Percentiles rank a stretch among this genome's conserved stretches.
These are phyloP conservation scores for Calendula officinalis DNA, from an alignment of 129 eudicot genomes.

Conservation along the genomic window DNA sequence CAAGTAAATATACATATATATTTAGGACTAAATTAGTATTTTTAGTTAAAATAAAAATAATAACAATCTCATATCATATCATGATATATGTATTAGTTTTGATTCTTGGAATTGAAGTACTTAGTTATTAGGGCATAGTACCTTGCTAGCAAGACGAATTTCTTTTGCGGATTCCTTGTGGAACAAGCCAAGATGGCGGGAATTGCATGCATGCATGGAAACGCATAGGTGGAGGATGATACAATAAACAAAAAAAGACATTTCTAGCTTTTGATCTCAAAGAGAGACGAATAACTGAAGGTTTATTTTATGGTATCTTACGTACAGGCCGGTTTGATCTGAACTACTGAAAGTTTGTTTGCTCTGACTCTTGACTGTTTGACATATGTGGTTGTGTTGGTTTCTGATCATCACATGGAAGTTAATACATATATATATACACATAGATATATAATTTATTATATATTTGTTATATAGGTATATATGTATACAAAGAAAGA, in stretches of 20 bases:
- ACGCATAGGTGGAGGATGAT: slow-evolving; percentile 40
- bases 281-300: slow-evolving; percentile 8
- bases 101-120: background rate
- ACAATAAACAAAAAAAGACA: slow-evolving; percentile 42
- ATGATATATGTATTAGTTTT: background rate
- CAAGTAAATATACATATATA: too few relatives aligned
- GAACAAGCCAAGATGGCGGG: slow-evolving; percentile 36
- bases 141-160: slow-evolving; percentile 29
- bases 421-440: slow-evolving; percentile 8
- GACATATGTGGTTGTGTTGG: slow-evolving; percentile 34
- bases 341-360: slow-evolving; percentile 33
- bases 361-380: slow-evolving; percentile 21
- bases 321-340: slow-evolving; percentile 12
- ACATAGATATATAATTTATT: background rate
- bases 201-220: slow-evolving; percentile 64
- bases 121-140: slow-evolving; percentile 17
- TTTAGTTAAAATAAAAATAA: too few relatives aligned
- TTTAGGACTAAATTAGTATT: too few relatives aligned
- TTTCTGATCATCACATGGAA: slow-evolving; percentile 37
- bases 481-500: slow-evolving; percentile 11
- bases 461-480: background rate
- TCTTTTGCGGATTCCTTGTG: slow-evolving; percentile 19
- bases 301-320: slow-evolving; percentile 15
- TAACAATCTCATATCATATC: too few relatives aligned
- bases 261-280: slow-evolving; percentile 17